Base-by-base conservation (phyloP, 345 rosid species). In the Cardamine occulta region DNA sequence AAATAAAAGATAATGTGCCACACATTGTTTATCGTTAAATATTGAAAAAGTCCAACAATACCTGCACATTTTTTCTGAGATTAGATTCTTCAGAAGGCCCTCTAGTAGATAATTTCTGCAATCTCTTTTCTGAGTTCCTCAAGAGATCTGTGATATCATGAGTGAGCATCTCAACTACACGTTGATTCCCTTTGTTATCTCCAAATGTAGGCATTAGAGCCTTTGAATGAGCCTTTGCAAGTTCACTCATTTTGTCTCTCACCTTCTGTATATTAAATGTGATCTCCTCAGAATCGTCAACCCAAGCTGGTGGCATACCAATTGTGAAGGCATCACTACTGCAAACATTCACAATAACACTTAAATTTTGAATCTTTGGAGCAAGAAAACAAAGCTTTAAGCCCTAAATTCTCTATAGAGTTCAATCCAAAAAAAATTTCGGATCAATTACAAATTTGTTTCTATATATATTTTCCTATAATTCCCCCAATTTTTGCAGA, bases 121-220 rank as follows among this genome's bases (percentile, higher is more conserved):
- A 76, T 74, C 85, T 83, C 83, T 83, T 90, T 66, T 93, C 96
- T 2, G 98, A 93, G 63, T 82, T 87, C 80, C 83, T 90, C 68
- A 93, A 70, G 12, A 90, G 76, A 79, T 81, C 81, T 0, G 98
- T 93, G 76, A 90, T 81, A 73, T 88, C 96, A 66, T 65, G 86
- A 71, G 93, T 90, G 28, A 93, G 84, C 80, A 66, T 72, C 89
- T 93, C 98, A 34, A 93, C 91, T 24, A 48, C 74, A 45, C 77
- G 87, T 48, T 93, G 98, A 73, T 80, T 89, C 72, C 88, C 96
- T 80, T 83, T 93, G 40, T 91, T 87, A 67, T 93, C 96, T 35
- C 96, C 97, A 74, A 92, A 92, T 0, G 97, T 86, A 80, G 97
- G 97, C 97, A 92, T 88, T 42, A 92, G 72, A 57, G 94, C 93